Evolutionary conservation across 2,329 filamentous ascomycete species (phyloP).

Genomic region (Xylaria sp.): DNA sequence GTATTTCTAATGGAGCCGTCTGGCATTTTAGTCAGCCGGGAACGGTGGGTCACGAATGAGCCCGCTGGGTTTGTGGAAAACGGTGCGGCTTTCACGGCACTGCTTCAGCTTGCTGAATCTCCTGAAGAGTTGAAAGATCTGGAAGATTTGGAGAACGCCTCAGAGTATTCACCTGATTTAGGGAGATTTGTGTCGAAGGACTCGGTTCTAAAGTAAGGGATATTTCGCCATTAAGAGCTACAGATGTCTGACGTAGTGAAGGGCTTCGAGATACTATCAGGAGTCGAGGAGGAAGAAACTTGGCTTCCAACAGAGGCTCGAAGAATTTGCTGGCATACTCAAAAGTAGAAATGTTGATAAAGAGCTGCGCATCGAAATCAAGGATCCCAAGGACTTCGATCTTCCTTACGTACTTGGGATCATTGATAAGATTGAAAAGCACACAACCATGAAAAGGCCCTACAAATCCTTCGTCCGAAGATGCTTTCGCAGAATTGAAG

Average conservation of each 20-base stretch:
- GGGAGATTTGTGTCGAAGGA: neutral
- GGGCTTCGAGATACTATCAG: neutral
- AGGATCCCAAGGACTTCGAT: neutral
- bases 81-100: neutral
- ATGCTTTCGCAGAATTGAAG: neutral
- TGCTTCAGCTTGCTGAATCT: neutral
- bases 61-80: neutral
- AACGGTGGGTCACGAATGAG: neutral
- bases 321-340: neutral
- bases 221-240: neutral
- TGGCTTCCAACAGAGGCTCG: neutral
- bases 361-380: neutral
- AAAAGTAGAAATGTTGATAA: conserved; percentile 6
- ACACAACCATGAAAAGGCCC: neutral
- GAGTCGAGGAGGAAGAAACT: neutral
- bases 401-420: neutral
- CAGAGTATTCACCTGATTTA: neutral
- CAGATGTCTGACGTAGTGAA: neutral
- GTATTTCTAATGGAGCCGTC: neutral
- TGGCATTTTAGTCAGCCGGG: neutral
- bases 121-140: neutral
- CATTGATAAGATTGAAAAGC: conserved; percentile 1
- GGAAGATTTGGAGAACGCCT: neutral
- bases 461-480: neutral
- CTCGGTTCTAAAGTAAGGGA: neutral